These are phyloP conservation scores for Raffaelea ambrosiae DNA, from an alignment of 2,329 filamentous ascomycete genomes.

Conservation along the genomic window DNA sequence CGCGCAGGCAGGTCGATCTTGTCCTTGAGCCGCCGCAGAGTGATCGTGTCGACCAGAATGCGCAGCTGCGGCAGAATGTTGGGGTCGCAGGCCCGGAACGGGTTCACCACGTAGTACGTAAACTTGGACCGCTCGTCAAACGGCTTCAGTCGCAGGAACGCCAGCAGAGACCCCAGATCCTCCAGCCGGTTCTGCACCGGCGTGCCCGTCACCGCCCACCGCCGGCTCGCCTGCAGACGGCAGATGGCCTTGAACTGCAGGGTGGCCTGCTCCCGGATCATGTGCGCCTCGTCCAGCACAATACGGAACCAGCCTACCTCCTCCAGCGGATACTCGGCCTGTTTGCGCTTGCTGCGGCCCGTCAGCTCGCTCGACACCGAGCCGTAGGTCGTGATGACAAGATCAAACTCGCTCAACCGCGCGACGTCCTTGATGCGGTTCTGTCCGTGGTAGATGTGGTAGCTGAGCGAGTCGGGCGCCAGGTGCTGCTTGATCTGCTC, in stretches of 20 bases:
- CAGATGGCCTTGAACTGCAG: slow-evolving; percentile 80
- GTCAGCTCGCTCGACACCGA: slow-evolving; percentile 75
- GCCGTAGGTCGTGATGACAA: slow-evolving; percentile 89
- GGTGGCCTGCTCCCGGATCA: slow-evolving; percentile 79
- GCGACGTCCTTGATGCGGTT: slow-evolving; percentile 61
- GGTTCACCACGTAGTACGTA: slow-evolving; percentile 66
- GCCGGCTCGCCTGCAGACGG: slow-evolving; percentile 65
- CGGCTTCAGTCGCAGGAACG: slow-evolving; percentile 74
- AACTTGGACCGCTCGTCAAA: slow-evolving; percentile 76
- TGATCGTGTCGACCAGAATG: slow-evolving; percentile 88
- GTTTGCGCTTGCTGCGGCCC: slow-evolving; percentile 51
- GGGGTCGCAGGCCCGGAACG: slow-evolving; percentile 80
- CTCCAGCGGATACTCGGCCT: slow-evolving; percentile 56
- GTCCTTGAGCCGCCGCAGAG: slow-evolving; percentile 83
- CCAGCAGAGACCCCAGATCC: slow-evolving; percentile 78
- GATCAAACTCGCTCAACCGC: slow-evolving; percentile 64
- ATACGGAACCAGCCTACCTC: slow-evolving; percentile 88
- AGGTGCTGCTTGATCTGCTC: slow-evolving; percentile 83
- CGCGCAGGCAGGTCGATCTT: slow-evolving; percentile 74
- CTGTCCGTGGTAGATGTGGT: slow-evolving; percentile 80
- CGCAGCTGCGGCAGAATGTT: slow-evolving; percentile 79
- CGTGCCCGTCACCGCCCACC: slow-evolving; percentile 96
- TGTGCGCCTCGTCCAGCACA: slow-evolving; percentile 89
- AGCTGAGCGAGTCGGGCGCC: slow-evolving; percentile 52
- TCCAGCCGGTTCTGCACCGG: slow-evolving; percentile 91